These are phyloP conservation scores for Hypoxylon fuscum DNA, from an alignment of 495 filamentous ascomycete species.

Conservation along the genomic window DNA sequence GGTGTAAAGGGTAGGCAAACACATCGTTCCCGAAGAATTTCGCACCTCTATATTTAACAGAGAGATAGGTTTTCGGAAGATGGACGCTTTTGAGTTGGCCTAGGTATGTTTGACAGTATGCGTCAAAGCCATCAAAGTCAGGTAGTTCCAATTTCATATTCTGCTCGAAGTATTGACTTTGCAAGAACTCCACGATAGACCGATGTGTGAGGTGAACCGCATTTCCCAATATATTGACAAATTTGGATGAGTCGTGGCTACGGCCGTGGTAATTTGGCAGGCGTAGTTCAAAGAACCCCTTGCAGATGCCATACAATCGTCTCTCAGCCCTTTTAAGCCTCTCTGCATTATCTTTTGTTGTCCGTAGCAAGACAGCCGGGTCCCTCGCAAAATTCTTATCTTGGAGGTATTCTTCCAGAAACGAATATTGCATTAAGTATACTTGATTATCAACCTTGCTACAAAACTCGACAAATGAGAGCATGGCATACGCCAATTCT, in stretches of 20 bases:
- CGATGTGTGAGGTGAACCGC: conserved; percentile 35
- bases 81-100: conserved; percentile 10
- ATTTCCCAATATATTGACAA: background rate
- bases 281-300: conserved; percentile 34
- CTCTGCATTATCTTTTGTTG: conserved; percentile 1
- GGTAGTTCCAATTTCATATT: conserved; percentile 9
- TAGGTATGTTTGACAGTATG: conserved; percentile 33
- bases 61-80: conserved; percentile 15
- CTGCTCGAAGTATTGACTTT: conserved; percentile 15
- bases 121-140: conserved; percentile 25
- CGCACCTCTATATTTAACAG: no score
- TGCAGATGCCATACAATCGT: conserved; percentile 31
- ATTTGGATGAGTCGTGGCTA: background rate
- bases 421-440: conserved; percentile 25
- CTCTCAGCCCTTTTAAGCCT: conserved; percentile 14
- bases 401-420: conserved; percentile 31
- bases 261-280: no score
- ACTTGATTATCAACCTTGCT: background rate
- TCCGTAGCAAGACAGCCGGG: background rate
- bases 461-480: conserved; percentile 17
- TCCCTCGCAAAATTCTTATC: conserved; percentile 26
- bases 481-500: conserved; percentile 25
- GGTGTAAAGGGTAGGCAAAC: background rate
- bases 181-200: conserved; percentile 38
- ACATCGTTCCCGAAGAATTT: background rate